Conservation (phyloP, 306 rosid species). For the Sophora flavescens region DNA sequence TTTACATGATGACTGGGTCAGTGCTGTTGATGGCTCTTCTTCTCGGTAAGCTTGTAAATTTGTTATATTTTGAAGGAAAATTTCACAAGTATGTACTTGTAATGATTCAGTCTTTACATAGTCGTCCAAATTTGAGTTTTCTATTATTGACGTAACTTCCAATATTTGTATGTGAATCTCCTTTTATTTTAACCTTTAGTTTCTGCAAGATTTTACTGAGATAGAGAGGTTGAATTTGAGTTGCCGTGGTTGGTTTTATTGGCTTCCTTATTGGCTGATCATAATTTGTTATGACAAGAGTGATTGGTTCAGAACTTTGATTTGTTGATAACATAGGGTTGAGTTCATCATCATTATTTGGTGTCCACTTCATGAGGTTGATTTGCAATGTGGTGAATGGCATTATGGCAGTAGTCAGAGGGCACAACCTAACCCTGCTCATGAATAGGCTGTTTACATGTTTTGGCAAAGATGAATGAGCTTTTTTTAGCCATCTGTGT, state of each 20-base stretch:
- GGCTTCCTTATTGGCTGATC: conserved; percentile 12
- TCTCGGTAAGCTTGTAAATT: conserved; percentile 67
- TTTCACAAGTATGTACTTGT: not conserved
- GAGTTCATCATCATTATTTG: conserved; percentile 7
- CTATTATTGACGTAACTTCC: not conserved
- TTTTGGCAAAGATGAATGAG: not conserved
- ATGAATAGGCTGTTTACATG: conserved; percentile 12
- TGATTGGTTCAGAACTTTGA: conserved; percentile 12
- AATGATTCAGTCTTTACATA: not conserved
- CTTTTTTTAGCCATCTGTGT: conserved; percentile 1
- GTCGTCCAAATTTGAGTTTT: conserved; percentile 14
- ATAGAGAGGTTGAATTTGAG: conserved; percentile 13
- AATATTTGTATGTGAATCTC: not conserved
- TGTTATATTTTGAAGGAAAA: not conserved
- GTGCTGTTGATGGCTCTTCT: conserved; percentile 91
- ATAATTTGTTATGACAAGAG: conserved; percentile 30
- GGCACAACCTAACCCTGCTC: not conserved
- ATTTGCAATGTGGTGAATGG: not conserved
- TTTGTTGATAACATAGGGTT: conserved; percentile 4
- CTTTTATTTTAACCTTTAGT: not conserved
- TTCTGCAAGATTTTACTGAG: conserved; percentile 23
- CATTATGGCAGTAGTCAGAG: not conserved
- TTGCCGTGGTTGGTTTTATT: conserved; percentile 1
- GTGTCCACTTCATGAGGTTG: not conserved
- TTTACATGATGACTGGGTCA: conserved; percentile 94